Conservation (phyloP, 1,284 basidiomycete genomes). For the Cryptococcus jaspeensis region DNA sequence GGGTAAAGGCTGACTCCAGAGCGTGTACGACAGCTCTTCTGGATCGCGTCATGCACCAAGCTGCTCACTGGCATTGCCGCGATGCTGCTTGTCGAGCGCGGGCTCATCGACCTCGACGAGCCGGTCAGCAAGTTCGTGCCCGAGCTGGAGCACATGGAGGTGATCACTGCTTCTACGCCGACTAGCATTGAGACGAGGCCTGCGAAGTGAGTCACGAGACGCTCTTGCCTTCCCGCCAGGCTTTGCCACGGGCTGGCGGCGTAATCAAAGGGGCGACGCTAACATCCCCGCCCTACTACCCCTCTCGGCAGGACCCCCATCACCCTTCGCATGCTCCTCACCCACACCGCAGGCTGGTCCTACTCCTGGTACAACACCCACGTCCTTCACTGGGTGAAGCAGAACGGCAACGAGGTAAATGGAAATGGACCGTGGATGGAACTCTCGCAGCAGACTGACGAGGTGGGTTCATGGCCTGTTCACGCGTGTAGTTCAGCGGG, state of each 20-base stretch:
- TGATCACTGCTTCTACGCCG: conserved; percentile 11
- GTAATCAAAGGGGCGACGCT: no score
- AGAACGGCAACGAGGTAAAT: conserved; percentile 17
- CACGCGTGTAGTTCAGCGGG: conserved; percentile 7
- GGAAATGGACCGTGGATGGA: conserved; percentile 7
- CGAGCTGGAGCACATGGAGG: conserved; percentile 27
- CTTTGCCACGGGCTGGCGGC: no score
- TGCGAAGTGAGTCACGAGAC: conserved; percentile 7
- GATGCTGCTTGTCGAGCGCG: conserved; percentile 43
- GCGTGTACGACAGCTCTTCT: conserved; percentile 15
- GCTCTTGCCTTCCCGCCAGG: no score
- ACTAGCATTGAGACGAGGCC: neutral
- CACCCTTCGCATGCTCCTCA: conserved; percentile 34
- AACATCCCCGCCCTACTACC: no score
- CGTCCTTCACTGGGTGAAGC: conserved; percentile 19
- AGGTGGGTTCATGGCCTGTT: neutral
- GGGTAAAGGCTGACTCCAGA: neutral
- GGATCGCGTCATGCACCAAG: conserved; percentile 38
- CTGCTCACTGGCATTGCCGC: conserved; percentile 41
- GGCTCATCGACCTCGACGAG: conserved; percentile 33
- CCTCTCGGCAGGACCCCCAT: conserved; percentile 23
- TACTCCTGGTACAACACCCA: conserved; percentile 20
- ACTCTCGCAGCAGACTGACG: conserved; percentile 11
- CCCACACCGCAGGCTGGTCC: conserved; percentile 30
- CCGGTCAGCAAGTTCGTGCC: conserved; percentile 29